Evolutionary conservation across 352 stramenopile genomes (phyloP).

Genomic region (Globisporangium solare): DNA sequence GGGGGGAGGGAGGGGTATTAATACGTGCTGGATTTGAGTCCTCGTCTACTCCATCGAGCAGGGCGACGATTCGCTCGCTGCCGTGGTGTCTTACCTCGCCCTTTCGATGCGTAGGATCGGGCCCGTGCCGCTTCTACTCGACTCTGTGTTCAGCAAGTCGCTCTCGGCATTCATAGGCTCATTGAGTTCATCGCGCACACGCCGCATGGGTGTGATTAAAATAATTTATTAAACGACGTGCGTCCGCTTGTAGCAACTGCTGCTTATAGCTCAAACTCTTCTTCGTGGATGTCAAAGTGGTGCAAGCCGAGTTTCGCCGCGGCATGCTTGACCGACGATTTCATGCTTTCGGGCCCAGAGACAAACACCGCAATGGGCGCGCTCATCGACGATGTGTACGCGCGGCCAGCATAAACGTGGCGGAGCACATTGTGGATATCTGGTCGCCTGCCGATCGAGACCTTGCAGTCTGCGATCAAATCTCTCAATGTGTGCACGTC

Average conservation of each 20-base stretch:
- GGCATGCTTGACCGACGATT: slow-evolving; percentile 10
- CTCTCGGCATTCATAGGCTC: no score
- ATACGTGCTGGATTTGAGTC: no score
- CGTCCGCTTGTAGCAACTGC: background rate
- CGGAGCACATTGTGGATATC: slow-evolving; percentile 25
- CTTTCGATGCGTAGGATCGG: no score
- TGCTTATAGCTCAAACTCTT: slow-evolving; percentile 17
- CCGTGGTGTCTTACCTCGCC: no score
- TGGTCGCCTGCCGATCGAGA: slow-evolving; percentile 22
- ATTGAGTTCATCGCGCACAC: no score
- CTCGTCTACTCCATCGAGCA: no score
- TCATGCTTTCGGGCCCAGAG: slow-evolving; percentile 17
- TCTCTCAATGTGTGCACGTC: slow-evolving; percentile 21
- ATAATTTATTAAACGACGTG: no score
- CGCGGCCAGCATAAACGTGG: slow-evolving; percentile 19
- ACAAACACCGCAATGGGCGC: slow-evolving; percentile 16
- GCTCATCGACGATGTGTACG: background rate
- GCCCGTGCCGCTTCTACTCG: no score
- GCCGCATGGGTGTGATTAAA: no score
- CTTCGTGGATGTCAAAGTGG: slow-evolving; percentile 22
- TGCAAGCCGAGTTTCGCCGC: slow-evolving; percentile 13
- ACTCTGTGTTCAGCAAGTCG: no score
- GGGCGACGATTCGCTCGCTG: no score
- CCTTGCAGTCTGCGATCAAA: slow-evolving; percentile 24
- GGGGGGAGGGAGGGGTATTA: no score